Percentiles rank a stretch among this genome's conserved stretches.
Conservation (phyloP, 495 filamentous ascomycete species). For the Niebla homalea region DNA sequence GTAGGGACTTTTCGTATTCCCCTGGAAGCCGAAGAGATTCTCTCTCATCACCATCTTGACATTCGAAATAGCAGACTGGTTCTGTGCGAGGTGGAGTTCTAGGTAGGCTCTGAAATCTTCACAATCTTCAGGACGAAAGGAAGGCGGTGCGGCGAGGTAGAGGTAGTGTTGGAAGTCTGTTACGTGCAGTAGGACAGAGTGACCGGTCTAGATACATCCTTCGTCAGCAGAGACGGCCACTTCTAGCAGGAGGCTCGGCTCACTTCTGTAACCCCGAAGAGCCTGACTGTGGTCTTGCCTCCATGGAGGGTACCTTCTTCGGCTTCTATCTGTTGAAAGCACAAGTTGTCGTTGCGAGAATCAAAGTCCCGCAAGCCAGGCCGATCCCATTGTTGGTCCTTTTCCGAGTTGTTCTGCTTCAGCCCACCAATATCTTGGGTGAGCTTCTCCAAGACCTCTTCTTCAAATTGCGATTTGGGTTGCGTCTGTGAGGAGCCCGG, state of each 20-base stretch:
- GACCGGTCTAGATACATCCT: conserved; percentile 42
- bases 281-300: conserved; percentile 61
- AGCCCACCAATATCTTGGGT: conserved; percentile 79
- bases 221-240: neutral
- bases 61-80: conserved; percentile 51
- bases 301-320: conserved; percentile 72
- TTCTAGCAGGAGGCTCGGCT: neutral
- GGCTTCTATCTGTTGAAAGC: conserved; percentile 90
- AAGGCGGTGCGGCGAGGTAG: conserved; percentile 77
- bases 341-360: conserved; percentile 54
- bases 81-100: conserved; percentile 54
- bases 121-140: conserved; percentile 65
- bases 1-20: conserved; percentile 82
- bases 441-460: conserved; percentile 85
- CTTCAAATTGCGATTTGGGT: conserved; percentile 83
- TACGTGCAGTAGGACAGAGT: conserved; percentile 91
- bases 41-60: conserved; percentile 70
- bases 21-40: conserved; percentile 85
- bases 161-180: conserved; percentile 94
- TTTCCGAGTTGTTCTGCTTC: conserved; percentile 75
- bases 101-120: conserved; percentile 61
- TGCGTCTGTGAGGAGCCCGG: conserved; percentile 54
- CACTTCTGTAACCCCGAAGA: conserved; percentile 97
- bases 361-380: conserved; percentile 64
- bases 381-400: conserved; percentile 86